A percentile compares a stretch with the other conserved stretches of the same genome.
Conservation (phyloP, 192 early-diverging fungal species). For the Backusella morwellensis region DNA sequence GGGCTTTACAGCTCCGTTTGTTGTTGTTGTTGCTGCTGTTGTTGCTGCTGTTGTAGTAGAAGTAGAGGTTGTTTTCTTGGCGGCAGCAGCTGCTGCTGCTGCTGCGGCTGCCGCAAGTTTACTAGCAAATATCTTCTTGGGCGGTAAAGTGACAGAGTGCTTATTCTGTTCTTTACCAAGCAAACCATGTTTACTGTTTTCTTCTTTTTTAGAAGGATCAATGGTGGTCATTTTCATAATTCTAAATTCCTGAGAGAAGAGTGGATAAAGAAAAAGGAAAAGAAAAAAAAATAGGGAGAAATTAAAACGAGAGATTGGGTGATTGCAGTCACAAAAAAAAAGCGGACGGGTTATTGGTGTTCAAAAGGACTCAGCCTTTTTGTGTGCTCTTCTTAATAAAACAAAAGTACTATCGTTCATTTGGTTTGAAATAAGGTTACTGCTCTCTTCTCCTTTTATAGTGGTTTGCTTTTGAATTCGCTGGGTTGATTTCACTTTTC, state of each 20-base stretch:
- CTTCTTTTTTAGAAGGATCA: conserved; percentile 10
- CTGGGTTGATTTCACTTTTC: not conserved
- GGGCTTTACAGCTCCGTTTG: not conserved
- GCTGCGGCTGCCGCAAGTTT: conserved; percentile 15
- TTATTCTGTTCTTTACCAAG: conserved; percentile 14
- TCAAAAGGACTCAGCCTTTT: not conserved
- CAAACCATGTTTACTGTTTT: not conserved
- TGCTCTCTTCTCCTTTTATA: not conserved
- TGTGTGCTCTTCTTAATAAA: not conserved
- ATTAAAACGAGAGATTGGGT: not conserved
- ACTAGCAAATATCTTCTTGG: conserved; percentile 14
- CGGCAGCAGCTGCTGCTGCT: not conserved
- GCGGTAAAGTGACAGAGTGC: conserved; percentile 10
- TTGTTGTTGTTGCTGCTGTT: not conserved
- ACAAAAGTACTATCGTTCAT: not conserved
- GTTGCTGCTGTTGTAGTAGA: not conserved
- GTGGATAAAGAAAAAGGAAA: not conserved
- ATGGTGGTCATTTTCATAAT: conserved; percentile 14
- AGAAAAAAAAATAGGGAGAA: not conserved
- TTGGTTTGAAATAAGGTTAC: not conserved
- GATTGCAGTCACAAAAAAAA: not conserved
- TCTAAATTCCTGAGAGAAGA: not conserved
- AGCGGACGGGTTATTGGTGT: not conserved
- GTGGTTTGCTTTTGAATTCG: not conserved
- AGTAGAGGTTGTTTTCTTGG: not conserved